Base-by-base conservation (phyloP, 208 protist genomes). In the Leishmania tarentolae region DNA sequence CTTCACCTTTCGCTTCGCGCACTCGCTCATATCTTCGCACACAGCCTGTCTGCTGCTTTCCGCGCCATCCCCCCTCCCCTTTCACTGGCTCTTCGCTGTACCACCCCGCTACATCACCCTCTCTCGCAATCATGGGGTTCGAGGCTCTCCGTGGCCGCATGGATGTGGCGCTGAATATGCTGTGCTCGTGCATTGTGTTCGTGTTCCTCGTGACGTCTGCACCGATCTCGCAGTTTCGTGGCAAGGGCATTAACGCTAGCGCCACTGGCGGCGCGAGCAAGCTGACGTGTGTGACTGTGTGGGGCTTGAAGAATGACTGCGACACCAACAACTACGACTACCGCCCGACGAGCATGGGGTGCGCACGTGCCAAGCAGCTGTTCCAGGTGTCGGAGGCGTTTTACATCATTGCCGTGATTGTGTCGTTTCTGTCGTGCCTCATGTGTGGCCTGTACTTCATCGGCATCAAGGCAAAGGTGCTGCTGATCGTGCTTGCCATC, bases 291-390 rank as follows among this genome's bases (percentile, higher is more conserved):
- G 74, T 93, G 72, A 86, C 90, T 0, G 77, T 81, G 72, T 93
- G 87, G 87, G 90, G 90, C 65, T 21, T 86, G 65, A 93, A 91
- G 84, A 83, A 83, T n/a, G 80, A 90, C 65, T 93, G 90, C 87
- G 50, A 63, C 52, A 0, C 75, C 19, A 87, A 83, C 74, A n/a
- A 75, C 47, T 82, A 84, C 72, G 56, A 83, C 56, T 70, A 85
- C 71, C 76, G 74, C 75, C 37, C 81, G 17, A 42, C 59, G 56
- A 68, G 68, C 66, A 72, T 90, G 24, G 61, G 4, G 28, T 84
- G 78, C 71, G 63, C 46, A 35, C 69, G 69, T 44, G 13, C 83
- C 56, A 85, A 85, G 78, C 77, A 83, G 81, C 80, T 93, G 44
- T 89, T 93, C 76, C 85, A 90, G 85, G 82, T 79, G 1, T 21